phyloP scores from a whole-genome alignment of 495 filamentous ascomycete genomes.

The Penicillium odoratum region DNA sequence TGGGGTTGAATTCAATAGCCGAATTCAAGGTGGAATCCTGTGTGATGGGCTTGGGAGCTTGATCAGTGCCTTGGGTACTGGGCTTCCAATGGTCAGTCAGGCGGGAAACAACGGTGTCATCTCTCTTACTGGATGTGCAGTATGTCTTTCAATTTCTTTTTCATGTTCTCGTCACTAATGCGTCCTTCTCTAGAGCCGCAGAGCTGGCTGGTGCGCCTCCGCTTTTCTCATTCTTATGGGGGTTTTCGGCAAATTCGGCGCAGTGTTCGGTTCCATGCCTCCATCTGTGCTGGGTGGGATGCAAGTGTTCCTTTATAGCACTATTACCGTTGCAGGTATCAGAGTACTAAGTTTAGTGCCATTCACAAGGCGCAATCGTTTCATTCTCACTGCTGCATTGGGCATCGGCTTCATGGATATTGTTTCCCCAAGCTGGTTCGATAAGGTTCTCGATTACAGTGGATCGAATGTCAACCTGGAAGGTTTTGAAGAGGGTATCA shows the following conservation, averaged over 20 bases:
- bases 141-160: conserved; percentile 32
- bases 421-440: conserved; percentile 70
- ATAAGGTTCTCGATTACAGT: conserved; percentile 63
- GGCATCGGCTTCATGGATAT: conserved; percentile 75
- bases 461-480: conserved; percentile 64
- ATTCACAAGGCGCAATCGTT: conserved; percentile 78
- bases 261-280: conserved; percentile 76
- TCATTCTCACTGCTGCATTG: conserved; percentile 74
- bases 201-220: conserved; percentile 49
- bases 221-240: conserved; percentile 77
- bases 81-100: conserved; percentile 71
- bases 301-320: conserved; percentile 82
- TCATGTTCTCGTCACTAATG: background rate
- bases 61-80: conserved; percentile 72
- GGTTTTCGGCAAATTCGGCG: conserved; percentile 83
- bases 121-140: conserved; percentile 75
- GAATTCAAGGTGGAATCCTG: conserved; percentile 81
- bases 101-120: conserved; percentile 89
- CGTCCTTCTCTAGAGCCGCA: conserved; percentile 25
- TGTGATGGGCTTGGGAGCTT: conserved; percentile 78
- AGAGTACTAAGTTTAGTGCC: conserved; percentile 71
- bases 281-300: conserved; percentile 79
- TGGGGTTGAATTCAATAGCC: conserved; percentile 72
- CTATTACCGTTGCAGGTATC: conserved; percentile 78
- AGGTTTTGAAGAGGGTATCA: conserved; percentile 78